phyloP scores from a whole-genome alignment of 805 yeast genomes.

The Starmerella scarabaei region DNA sequence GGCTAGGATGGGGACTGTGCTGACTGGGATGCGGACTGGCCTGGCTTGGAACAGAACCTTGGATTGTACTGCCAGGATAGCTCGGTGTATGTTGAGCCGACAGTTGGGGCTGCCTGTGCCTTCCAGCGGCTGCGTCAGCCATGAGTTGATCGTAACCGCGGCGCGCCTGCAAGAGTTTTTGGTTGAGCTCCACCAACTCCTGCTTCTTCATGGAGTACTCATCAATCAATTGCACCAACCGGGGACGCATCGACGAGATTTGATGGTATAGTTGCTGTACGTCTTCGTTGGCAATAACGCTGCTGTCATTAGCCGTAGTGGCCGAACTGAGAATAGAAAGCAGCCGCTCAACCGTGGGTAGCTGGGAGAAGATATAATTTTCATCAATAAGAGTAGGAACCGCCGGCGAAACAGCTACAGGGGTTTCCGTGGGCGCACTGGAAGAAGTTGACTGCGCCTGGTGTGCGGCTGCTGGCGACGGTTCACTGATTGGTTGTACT shows the following conservation, averaged over 20 bases:
- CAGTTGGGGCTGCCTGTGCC: conserved; percentile 16
- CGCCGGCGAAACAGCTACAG: neutral
- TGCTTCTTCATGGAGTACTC: conserved; percentile 64
- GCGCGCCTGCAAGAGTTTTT: conserved; percentile 57
- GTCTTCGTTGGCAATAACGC: conserved; percentile 44
- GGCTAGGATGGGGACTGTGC: no score
- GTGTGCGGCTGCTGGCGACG: no score
- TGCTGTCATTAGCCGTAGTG: conserved; percentile 23
- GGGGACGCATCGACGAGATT: conserved; percentile 58
- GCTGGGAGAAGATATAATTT: conserved; percentile 38
- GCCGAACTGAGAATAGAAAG: conserved; percentile 40
- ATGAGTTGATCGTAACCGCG: conserved; percentile 54
- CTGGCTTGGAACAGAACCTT: no score
- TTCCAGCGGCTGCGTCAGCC: conserved; percentile 33
- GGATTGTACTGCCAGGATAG: no score
- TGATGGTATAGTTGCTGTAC: conserved; percentile 62
- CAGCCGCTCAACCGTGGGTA: conserved; percentile 55
- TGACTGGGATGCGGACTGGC: no score
- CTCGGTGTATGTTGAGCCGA: no score
- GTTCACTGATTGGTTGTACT: neutral
- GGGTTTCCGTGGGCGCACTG: neutral
- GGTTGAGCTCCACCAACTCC: conserved; percentile 59
- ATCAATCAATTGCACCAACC: conserved; percentile 61
- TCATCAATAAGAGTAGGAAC: conserved; percentile 30
- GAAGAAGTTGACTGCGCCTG: no score